Base-by-base conservation (phyloP, 1,139 yeast genomes). In the Candida anutae region DNA sequence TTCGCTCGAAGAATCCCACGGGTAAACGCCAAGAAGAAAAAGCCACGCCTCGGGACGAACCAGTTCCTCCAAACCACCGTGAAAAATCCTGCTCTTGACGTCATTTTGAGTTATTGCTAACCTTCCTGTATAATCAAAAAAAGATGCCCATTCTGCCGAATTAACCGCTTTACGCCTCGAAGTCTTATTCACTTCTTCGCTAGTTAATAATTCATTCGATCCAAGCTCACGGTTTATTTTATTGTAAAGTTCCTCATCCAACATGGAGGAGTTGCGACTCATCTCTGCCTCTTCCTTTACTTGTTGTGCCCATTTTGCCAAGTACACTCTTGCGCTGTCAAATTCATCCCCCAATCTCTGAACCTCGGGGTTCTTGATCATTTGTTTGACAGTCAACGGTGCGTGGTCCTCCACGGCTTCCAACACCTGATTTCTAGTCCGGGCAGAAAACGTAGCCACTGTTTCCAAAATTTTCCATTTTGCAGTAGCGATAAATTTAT, bases 241-340 rank as follows among this genome's bases (percentile, higher is more conserved):
- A 22, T 65, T 65, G 37, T 75, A 69, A 33, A 78, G 68, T n/a
- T 70, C 70, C 28, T 74, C 75, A 39, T 74, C 75, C 33, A 83
- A 58, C 39, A 75, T 69, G 36, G 72, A 71, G 40, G 64, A 62
- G 25, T 69, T 62, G 35, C 82, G 77, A 26, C 81, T 73, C 39
- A 70, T 72, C 44, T 84, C 93, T 1, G 95, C 94, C 48, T 90
- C 95, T 45, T 87, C 93, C 42, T 90, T 93, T 15, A 90, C 94
- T 22, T 87, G 87, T 44, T 85, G 72, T 0, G 98, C 97, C 98
- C 98, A 90, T 58, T 87, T 87, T 4, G 98, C 97, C 35, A 90
- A 62, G 50, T 87, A 90, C 4, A 87, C 82, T 29, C 88, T 69
- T 0, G 96, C 96, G 27, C 90, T 77, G 45, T 88, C 97, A 49